phyloP scores from a whole-genome alignment of 768 basidiomycete genomes.

The Kondoa subrosea region DNA sequence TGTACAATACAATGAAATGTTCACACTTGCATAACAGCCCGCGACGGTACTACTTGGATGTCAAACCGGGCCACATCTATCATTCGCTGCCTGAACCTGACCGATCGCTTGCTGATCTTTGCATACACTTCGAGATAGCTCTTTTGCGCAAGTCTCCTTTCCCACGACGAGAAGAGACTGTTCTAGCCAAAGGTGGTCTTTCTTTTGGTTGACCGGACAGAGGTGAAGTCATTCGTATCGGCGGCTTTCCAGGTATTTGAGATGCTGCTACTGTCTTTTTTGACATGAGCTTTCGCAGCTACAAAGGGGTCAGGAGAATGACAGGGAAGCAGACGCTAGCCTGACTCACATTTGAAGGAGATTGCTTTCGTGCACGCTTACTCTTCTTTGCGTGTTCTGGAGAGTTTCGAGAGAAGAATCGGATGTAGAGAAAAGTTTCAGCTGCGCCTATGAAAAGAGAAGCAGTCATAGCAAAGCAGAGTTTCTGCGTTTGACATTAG shows the following conservation, averaged over 20 bases:
- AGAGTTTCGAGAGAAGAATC: conserved; percentile 20
- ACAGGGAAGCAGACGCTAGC: not conserved
- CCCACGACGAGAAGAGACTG: not conserved
- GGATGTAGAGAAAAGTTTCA: conserved; percentile 25
- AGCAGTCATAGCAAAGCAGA: conserved; percentile 11
- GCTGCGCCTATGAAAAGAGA: conserved; percentile 22
- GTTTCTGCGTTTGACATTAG: conserved; percentile 13
- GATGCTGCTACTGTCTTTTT: not conserved
- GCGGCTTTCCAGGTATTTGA: no score
- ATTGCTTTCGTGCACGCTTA: not conserved
- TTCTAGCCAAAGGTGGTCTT: not conserved
- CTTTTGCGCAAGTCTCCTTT: not conserved
- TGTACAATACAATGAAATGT: not conserved
- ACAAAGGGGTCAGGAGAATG: not conserved
- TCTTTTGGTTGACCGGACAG: not conserved
- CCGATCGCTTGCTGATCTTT: not conserved
- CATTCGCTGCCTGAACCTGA: not conserved
- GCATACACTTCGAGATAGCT: not conserved
- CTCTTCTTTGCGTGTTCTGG: not conserved
- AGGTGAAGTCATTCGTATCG: not conserved
- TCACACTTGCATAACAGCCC: not conserved
- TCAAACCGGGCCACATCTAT: not conserved
- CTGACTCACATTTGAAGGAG: not conserved
- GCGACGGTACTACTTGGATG: no score
- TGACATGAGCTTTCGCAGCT: not conserved